Evolutionary conservation across 2,329 filamentous ascomycete genomes (phyloP).

Genomic region (Penicillium expansum): DNA sequence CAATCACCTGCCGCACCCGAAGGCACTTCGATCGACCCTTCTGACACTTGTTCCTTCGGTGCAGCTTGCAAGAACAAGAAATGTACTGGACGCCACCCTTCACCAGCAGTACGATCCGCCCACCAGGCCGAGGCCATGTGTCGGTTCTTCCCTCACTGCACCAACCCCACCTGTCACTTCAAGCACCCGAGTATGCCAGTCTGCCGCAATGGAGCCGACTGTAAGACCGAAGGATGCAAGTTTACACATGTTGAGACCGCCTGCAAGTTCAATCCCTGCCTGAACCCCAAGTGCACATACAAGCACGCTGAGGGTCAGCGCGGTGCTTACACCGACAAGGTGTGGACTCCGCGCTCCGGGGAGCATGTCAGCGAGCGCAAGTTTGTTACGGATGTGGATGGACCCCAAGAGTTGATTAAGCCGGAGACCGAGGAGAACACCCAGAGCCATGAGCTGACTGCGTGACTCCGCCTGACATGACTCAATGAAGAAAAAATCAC

Average conservation of each 20-base stretch:
- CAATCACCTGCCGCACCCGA: slow-evolving; percentile 87
- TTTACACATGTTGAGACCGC: slow-evolving; percentile 82
- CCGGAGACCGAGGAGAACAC: slow-evolving; percentile 48
- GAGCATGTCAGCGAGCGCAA: slow-evolving; percentile 83
- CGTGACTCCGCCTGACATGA: slow-evolving; percentile 31
- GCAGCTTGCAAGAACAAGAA: slow-evolving; percentile 95
- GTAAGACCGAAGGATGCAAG: slow-evolving; percentile 75
- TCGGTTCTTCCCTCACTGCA: slow-evolving; percentile 88
- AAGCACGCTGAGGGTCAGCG: slow-evolving; percentile 90
- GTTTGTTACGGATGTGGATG: slow-evolving; percentile 68
- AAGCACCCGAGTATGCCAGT: slow-evolving; percentile 81
- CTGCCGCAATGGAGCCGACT: slow-evolving; percentile 89
- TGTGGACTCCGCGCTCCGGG: slow-evolving; percentile 69
- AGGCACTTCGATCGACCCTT: slow-evolving; percentile 72
- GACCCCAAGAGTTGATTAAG: slow-evolving; percentile 68
- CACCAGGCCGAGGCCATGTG: slow-evolving; percentile 84
- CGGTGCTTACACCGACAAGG: slow-evolving; percentile 80
- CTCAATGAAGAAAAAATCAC: neutral
- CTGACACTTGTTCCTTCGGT: slow-evolving; percentile 77
- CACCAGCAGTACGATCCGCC: slow-evolving; percentile 73
- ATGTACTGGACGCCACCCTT: slow-evolving; percentile 88
- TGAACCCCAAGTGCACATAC: slow-evolving; percentile 83
- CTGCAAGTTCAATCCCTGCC: slow-evolving; percentile 89
- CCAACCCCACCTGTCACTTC: slow-evolving; percentile 83
- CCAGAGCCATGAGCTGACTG: slow-evolving; percentile 33